Percentiles rank a stretch among this genome's conserved stretches.
Conservation (phyloP, 768 basidiomycete species). For the Leccinum olivaceopallidum region DNA sequence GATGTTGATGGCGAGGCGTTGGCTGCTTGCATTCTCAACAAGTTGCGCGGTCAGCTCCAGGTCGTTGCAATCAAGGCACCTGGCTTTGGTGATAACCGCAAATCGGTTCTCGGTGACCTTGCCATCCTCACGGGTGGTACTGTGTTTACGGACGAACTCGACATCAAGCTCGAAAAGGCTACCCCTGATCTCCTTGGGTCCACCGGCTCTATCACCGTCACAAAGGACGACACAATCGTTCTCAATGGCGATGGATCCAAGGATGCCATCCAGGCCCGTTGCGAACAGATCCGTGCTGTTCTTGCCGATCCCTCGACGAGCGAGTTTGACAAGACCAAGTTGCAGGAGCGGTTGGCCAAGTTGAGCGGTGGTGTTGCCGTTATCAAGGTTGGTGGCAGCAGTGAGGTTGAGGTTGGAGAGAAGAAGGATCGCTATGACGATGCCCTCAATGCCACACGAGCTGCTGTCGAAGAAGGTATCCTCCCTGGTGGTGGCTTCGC, state of each 20-base stretch:
- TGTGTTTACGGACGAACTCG: conserved; percentile 95
- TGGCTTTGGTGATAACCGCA: conserved; percentile 99
- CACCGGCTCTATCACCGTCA: conserved; percentile 89
- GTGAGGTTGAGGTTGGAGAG: conserved; percentile 96
- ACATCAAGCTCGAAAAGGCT: conserved; percentile 94
- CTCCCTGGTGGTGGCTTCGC: conserved; percentile 96
- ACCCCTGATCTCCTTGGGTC: conserved; percentile 88
- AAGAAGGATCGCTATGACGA: conserved; percentile 99
- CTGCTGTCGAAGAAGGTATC: conserved; percentile 98
- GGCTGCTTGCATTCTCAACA: conserved; percentile 98
- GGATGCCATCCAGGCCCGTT: conserved; percentile 86
- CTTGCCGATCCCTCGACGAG: conserved; percentile 81
- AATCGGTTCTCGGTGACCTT: conserved; percentile 94
- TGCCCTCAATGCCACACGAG: conserved; percentile 94
- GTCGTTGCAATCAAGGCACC: conserved; percentile 95
- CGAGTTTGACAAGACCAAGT: conserved; percentile 92
- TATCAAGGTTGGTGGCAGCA: conserved; percentile 94
- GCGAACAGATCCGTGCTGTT: conserved; percentile 91
- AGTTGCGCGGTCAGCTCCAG: conserved; percentile 95
- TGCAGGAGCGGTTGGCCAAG: conserved; percentile 97
- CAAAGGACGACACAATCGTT: conserved; percentile 97
- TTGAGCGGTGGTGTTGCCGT: conserved; percentile 95
- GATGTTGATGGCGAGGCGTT: conserved; percentile 98
- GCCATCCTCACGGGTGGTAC: conserved; percentile 97
- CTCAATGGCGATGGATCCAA: conserved; percentile 94